A percentile compares a stretch with the other conserved stretches of the same genome.
Evolutionary conservation across 495 filamentous ascomycete species (phyloP).

Genomic region (Trichoderma reesei): DNA sequence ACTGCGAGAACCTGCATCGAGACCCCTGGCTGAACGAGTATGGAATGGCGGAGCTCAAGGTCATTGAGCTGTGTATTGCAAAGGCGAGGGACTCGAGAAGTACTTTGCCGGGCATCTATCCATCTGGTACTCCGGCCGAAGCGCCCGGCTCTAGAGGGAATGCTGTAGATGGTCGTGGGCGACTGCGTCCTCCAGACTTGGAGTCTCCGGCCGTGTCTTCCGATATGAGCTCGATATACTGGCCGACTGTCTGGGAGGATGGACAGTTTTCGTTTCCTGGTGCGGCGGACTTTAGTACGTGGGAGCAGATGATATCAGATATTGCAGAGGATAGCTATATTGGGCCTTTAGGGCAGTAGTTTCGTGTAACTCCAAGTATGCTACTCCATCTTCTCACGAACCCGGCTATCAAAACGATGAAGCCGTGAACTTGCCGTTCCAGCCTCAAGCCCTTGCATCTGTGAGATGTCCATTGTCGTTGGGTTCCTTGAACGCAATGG

Average conservation of each 20-base stretch:
- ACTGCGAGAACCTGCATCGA: not conserved
- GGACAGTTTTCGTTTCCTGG: constrained; percentile 1
- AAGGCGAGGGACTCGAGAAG: not conserved
- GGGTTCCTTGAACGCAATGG: not conserved
- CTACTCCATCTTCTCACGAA: too few species aligned
- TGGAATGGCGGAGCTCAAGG: not conserved
- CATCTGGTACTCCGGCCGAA: not conserved
- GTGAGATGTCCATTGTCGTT: not conserved
- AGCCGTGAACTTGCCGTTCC: too few species aligned
- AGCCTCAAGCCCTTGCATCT: not conserved
- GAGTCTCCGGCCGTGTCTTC: not conserved
- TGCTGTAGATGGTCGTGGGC: not conserved
- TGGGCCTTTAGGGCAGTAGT: not conserved
- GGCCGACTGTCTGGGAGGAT: constrained; percentile 1
- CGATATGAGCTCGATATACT: constrained; percentile 4
- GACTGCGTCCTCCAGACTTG: not conserved
- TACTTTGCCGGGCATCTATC: not conserved
- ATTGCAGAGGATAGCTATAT: not conserved
- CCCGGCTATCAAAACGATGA: too few species aligned
- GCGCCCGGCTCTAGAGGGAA: not conserved
- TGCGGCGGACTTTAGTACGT: not conserved
- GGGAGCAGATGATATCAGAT: constrained; percentile 1
- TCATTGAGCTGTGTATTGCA: not conserved
- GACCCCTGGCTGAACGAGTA: constrained; percentile 3
- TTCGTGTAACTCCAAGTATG: too few species aligned